Base-by-base conservation (phyloP, 1,284 basidiomycete species). In the Puccinia triticina region DNA sequence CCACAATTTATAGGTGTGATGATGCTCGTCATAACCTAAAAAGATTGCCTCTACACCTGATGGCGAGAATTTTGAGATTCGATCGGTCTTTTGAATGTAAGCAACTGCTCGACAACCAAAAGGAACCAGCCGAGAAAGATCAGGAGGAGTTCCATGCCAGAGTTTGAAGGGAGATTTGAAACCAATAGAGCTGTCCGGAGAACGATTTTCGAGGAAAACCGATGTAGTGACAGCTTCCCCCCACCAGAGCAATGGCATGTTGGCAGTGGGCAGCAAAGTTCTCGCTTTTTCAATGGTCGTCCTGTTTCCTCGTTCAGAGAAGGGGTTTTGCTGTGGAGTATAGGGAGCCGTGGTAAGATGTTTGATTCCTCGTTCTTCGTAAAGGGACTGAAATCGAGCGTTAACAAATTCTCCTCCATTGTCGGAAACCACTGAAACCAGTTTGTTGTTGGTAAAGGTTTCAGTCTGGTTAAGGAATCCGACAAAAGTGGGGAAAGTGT, bases 291-390 rank as follows among this genome's bases (percentile, higher is more conserved):
- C 29, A 37, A 57, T 43, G 50, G 55, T 55, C 2, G 74, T 57
- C 26, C 55, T 2, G 43, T 76, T 76, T 7, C 53, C 74, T 23
- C 37, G 26, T n/a, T 76, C 55, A 23, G 74, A 26, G 43, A 76
- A 57, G 18, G 74, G 74, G 26, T 76, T 76, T 61, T 76, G 74
- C 21, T 76, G 74, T 2, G 74, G 53, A 1, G 74, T 37, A 16
- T 76, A 59, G 18, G 74, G 37, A 0, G 53, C 74, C 37, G 53
- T 37, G 5, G 37, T 37, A 55, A 18, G 32, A 40, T 76, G 74
- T 18, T 7, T 34, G 7, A 61, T 61, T 1, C 74, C 74, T 40
- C 40, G 40, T 12, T 37, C n/a, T 23, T 34, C 12, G 21, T 37
- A 57, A 40, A 57, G 26, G 1, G 26, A 7, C 26, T 23, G 1